Base-by-base conservation (phyloP, 2,329 filamentous ascomycete genomes). In the Colletotrichum abscissum region DNA sequence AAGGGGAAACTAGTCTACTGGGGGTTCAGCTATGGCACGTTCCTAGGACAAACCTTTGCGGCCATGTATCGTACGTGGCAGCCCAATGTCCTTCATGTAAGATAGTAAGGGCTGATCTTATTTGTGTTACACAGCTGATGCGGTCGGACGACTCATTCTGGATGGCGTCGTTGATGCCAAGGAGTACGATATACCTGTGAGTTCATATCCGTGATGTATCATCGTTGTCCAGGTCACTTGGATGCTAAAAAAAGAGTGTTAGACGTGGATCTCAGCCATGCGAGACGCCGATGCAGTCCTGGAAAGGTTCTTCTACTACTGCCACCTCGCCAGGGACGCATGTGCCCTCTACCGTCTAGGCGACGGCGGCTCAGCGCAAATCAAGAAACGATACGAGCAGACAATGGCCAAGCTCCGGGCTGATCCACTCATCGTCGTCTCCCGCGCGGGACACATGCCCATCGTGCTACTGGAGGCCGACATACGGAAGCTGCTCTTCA, bases 271-370 rank as follows among this genome's bases (percentile, higher is more conserved):
- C 5, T 81, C 81, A 14, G 83, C 82, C 49, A 76, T 86, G 9
- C 75, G 79, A 55, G 85, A 89, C 72, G 82, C 85, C 42, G 88
- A 90, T 68, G 79, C 84, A 63, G 82, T 85, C 19, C 82, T 87
- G 69, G 80, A 80, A 2, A 80, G 76, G 49, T 88, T 90, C 76
- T 88, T 85, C 74, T 77, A 80, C 58, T 83, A 82, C 55, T 91
- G 89, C 76, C 84, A 82, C 67, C 81, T 83, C 24, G 86, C 84
- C 12, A 83, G 83, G 2, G 63, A 78, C 6, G 78, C 76, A 16
- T 88, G 86, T 73, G 75, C 76, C 5, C 77, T 88, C 63, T 84
- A 80, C 64, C 81, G 82, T 9, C 66, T 78, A 5, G 81, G 82
- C 16, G 81, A 84, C 54, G 76, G 78, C 2, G 54, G 52, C 5